These are phyloP conservation scores for Xerocomus spinulosus DNA, from an alignment of 768 basidiomycete genomes.

Conservation along the genomic window DNA sequence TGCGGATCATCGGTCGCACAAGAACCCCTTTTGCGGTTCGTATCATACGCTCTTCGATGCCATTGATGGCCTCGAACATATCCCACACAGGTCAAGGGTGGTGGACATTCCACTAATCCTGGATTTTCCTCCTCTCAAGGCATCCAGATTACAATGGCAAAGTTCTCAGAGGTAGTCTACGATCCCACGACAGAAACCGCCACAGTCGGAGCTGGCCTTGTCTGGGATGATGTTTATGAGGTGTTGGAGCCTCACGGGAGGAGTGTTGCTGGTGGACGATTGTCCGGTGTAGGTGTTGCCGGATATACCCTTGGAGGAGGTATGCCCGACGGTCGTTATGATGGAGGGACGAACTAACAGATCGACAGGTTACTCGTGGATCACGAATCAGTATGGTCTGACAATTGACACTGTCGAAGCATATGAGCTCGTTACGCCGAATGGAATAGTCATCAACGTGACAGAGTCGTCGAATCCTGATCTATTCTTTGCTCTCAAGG, in stretches of 20 bases:
- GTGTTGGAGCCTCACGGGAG: constrained; percentile 40
- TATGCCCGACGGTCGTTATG: constrained; percentile 13
- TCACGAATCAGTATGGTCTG: constrained; percentile 56
- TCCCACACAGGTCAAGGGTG: constrained; percentile 47
- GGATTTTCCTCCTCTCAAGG: constrained; percentile 54
- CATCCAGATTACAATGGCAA: constrained; percentile 49
- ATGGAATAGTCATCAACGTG: constrained; percentile 38
- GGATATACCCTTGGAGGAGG: constrained; percentile 55
- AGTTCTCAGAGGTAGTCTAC: constrained; percentile 43
- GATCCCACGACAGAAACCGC: constrained; percentile 36
- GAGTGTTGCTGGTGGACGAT: constrained; percentile 50
- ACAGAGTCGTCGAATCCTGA: constrained; percentile 32
- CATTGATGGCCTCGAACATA: background rate
- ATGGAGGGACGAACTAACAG: no score
- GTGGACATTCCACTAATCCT: no score
- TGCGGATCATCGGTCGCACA: constrained; percentile 39
- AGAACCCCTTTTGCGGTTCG: constrained; percentile 25
- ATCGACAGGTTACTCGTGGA: constrained; percentile 51
- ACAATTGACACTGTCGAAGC: constrained; percentile 48
- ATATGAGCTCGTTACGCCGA: constrained; percentile 47
- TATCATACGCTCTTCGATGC: background rate
- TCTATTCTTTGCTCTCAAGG: constrained; percentile 39
- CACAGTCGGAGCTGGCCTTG: constrained; percentile 35
- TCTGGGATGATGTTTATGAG: constrained; percentile 63
- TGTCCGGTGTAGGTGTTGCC: constrained; percentile 52